Conservation (phyloP, 208 protist genomes). For the Porcisia hertigi region DNA sequence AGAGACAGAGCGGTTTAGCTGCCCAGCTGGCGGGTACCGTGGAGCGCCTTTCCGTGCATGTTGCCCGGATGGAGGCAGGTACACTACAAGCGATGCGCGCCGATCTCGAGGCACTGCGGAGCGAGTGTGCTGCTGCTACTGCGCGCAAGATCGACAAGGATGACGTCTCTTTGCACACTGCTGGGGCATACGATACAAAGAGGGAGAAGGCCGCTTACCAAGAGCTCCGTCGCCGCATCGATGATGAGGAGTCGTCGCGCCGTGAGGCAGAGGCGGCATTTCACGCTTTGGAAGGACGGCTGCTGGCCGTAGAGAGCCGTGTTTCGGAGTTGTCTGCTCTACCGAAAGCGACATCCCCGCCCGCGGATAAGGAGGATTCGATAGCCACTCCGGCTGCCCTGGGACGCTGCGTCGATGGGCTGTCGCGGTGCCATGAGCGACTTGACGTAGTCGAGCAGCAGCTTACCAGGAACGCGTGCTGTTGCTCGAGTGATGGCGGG, state of each 20-base stretch:
- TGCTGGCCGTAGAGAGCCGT: constrained; percentile 1
- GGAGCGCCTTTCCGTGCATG: not conserved
- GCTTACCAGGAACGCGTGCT: not conserved
- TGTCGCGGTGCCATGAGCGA: constrained; percentile 14
- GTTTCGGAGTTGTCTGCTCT: constrained; percentile 1
- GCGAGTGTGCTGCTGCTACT: constrained; percentile 5
- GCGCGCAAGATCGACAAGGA: not conserved
- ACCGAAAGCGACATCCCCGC: not conserved
- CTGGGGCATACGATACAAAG: not conserved
- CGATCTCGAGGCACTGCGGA: constrained; percentile 12
- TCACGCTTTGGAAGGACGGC: not conserved
- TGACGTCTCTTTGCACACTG: not conserved
- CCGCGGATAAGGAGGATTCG: not conserved
- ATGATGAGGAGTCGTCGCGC: constrained; percentile 4
- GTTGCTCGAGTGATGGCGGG: not conserved
- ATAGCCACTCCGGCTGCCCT: not conserved
- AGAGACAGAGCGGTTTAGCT: not conserved
- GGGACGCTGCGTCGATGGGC: not conserved
- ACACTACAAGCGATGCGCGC: not conserved
- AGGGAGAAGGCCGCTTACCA: not conserved
- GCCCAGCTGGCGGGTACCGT: not conserved
- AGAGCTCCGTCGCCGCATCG: constrained; percentile 1
- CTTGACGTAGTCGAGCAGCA: constrained; percentile 15
- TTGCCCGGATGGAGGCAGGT: not conserved
- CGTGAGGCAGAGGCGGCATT: not conserved